Percentiles rank a stretch among this genome's conserved stretches.
Conservation (phyloP, 495 filamentous ascomycete species). For the Penicillium flavigenum region DNA sequence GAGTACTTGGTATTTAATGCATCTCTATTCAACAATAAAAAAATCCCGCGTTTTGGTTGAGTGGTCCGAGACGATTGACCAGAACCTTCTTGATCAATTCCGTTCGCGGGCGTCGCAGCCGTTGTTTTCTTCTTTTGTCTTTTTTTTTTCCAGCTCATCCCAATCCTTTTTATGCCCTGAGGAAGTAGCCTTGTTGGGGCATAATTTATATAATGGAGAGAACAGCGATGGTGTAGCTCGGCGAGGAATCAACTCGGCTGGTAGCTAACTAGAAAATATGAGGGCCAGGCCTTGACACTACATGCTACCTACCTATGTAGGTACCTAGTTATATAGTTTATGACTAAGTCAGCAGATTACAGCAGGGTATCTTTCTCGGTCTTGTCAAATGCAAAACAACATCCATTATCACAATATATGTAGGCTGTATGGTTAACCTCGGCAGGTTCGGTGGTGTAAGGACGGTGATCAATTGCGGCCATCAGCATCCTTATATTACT, state of each 20-base stretch:
- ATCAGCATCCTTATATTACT: not conserved
- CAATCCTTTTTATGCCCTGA: not conserved
- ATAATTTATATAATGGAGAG: not conserved
- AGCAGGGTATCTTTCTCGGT: not conserved
- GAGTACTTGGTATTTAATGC: not conserved
- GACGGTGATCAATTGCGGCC: not conserved
- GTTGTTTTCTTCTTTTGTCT: not conserved
- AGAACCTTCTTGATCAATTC: constrained; percentile 17
- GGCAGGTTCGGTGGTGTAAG: constrained; percentile 31
- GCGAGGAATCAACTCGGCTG: too few relatives aligned
- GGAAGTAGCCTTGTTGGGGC: not conserved
- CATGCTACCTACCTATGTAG: too few relatives aligned
- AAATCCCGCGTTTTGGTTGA: constrained; percentile 21
- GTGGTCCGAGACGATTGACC: constrained; percentile 27
- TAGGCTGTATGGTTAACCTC: constrained; percentile 35
- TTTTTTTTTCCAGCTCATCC: not conserved
- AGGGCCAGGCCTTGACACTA: not conserved
- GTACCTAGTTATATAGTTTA: too few relatives aligned
- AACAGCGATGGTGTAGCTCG: too few relatives aligned
- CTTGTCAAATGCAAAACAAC: not conserved
- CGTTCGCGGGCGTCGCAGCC: constrained; percentile 16
- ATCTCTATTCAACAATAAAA: not conserved
- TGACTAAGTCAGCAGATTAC: not conserved
- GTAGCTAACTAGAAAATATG: not conserved
- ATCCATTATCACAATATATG: constrained; percentile 14